phyloP scores from a whole-genome alignment of 768 basidiomycete species.

The Rhodotorula sphaerocarpa region DNA sequence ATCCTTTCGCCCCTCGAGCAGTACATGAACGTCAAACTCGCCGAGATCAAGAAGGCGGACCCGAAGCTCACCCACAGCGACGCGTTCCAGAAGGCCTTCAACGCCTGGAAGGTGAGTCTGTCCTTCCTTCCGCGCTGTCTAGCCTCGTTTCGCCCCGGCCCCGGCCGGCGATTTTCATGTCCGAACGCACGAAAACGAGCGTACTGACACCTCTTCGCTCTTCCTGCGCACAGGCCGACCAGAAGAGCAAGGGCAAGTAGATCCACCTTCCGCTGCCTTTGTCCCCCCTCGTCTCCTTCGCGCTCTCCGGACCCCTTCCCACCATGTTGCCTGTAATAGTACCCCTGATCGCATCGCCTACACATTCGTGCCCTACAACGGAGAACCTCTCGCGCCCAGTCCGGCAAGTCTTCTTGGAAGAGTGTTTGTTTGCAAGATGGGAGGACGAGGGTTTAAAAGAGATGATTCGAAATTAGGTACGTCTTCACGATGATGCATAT shows the following conservation, averaged over 20 bases:
- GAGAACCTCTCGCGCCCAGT: no score
- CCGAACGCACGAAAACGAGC: no score
- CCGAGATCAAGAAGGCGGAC: constrained; percentile 21
- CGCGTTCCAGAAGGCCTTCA: constrained; percentile 21
- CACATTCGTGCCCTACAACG: no score
- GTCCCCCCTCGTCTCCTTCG: background rate
- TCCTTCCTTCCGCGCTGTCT: background rate
- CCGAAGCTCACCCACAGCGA: constrained; percentile 17
- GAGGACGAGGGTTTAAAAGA: no score
- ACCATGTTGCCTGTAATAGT: background rate
- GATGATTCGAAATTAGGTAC: no score
- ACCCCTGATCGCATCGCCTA: no score
- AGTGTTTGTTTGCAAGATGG: no score
- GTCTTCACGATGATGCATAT: no score
- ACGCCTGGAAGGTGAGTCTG: constrained; percentile 18
- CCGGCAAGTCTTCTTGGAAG: no score
- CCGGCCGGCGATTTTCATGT: no score
- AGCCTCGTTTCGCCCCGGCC: no score
- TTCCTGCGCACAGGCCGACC: constrained; percentile 10
- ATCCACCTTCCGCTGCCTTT: background rate
- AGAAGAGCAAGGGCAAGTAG: constrained; percentile 17
- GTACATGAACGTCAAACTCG: constrained; percentile 25
- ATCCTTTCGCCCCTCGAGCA: background rate
- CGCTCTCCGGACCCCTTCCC: background rate
- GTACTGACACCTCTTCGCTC: background rate